Base-by-base conservation (phyloP, 129 eudicot species). In the Chrysanthemum lavandulifolium region DNA sequence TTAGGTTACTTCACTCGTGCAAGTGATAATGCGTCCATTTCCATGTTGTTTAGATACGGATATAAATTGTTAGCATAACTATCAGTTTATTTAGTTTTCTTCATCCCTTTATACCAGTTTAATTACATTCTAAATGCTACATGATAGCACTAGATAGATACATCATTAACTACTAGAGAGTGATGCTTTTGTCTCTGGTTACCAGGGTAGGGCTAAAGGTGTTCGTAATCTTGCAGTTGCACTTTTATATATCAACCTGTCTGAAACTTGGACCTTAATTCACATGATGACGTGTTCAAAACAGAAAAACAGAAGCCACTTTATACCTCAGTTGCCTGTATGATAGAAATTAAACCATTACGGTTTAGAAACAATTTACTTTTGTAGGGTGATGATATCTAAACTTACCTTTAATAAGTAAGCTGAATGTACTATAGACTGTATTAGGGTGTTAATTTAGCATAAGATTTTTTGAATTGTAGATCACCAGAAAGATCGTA, bases 301-400 rank as follows among this genome's bases (percentile, higher is more conserved):
- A 54, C 18, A 9, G 43, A 31, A 70, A 21, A 16, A 33, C 51
- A 10, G 2, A 50, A 25, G 9, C 31, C 27, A n/a, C 65, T 54
- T 55, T 12, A 33, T n/a, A 13, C 53, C 10, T 15, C 36, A 16
- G 74, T 11, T 33, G 40, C 40, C n/a, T 36, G 43, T 60, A 57
- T 40, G 75, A 55, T 71, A 40, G 58, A 71, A 71, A 36, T 13
- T 56, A 55, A 56, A 13, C 47, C 47, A 40, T 15, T 31, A 56
- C 43, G 75, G 43, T 12, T 36, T 57, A 36, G 53, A 71, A 13
- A 16, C 58, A 57, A 12, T 56, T 65, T n/a, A 64, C 9, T 21
- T 18, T 55, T 43, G 70, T 5, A 65, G 14, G 31, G 15, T 65
- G 29, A 36, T 40, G 27, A 8, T 45, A 15, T 65, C 64, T 54